Evolutionary conservation across 108 stramenopile genomes (phyloP), one percentile per base, ranked within the genome.

Genomic region (Ochromonas danica): DNA sequence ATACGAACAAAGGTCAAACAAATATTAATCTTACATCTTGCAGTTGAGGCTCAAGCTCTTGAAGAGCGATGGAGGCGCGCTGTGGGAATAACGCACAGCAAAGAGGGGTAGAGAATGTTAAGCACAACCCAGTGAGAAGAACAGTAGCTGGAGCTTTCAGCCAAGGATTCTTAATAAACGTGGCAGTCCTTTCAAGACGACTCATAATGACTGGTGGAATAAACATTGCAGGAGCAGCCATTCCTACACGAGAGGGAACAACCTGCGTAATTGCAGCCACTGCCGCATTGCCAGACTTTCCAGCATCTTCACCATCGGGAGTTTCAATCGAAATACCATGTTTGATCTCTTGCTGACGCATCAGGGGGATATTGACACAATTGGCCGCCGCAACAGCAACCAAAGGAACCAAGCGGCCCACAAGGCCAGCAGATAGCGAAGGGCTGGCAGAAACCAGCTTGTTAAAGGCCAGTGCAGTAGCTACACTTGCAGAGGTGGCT

Each of bases 211-310:
- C 10, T 14, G 87, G 87, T 3, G 87, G 87, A 42, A 88, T 41
- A 38, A 87, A 70, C 81, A 88, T 86, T 1, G 78, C 84, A 30
- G 87, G 87, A 1, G 85, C 71, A 63, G 86, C 84, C 84, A 86
- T 83, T 45, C 84, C 80, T 2, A 88, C 22, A 22, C 87, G 61
- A 1, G 87, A 84, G 33, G 83, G 67, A 40, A 83, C 87, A 40
- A 85, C 86, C 82, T 88, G 85, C 43, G 40, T 1, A 42, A 85
- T 42, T 41, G 67, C 84, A 43, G 40, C 42, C 22, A 22, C 36
- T 17, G 43, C 78, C 2, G 33, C 63, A n/a, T 14, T 40, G 6
- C 2, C 1, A 72, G 6, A 25, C 71, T 14, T 2, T 38, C 71
- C 71, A 6, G 41, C 71, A 33, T 62, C 78, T 40, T 81, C 42